Evolutionary conservation across 768 basidiomycete species (phyloP).

Genomic region (Hericium rajendrae): DNA sequence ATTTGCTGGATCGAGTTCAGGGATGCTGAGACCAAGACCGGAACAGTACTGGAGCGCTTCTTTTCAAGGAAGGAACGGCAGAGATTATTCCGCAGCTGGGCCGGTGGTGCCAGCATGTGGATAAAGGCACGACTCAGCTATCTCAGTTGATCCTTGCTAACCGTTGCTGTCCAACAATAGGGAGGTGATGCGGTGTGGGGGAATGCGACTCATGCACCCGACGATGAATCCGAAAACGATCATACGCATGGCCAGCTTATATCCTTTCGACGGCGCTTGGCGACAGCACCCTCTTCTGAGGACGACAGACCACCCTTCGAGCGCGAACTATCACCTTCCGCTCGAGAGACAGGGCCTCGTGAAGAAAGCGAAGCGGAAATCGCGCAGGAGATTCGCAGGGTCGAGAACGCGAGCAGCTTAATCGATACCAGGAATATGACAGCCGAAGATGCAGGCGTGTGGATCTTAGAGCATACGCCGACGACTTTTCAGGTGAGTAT

Average conservation of each 20-base stretch:
- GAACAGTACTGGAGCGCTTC: slow-evolving; percentile 69
- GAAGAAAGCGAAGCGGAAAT: neutral
- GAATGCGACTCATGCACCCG: slow-evolving; percentile 62
- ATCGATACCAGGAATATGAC: slow-evolving; percentile 55
- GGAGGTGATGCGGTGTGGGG: slow-evolving; percentile 86
- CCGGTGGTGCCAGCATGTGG: slow-evolving; percentile 90
- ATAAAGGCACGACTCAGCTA: slow-evolving; percentile 51
- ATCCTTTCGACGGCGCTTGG: slow-evolving; percentile 48
- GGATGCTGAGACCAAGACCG: neutral
- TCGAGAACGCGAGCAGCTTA: slow-evolving; percentile 9
- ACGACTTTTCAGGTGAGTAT: slow-evolving; percentile 60
- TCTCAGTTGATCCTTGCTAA: neutral
- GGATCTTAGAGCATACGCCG: slow-evolving; percentile 80
- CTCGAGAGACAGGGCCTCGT: neutral
- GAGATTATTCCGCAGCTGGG: slow-evolving; percentile 89
- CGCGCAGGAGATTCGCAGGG: neutral
- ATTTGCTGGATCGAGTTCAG: neutral
- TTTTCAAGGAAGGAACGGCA: slow-evolving; percentile 87
- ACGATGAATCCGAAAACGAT: slow-evolving; percentile 46
- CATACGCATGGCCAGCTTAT: slow-evolving; percentile 78
- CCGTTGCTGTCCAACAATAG: slow-evolving; percentile 25
- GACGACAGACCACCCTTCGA: slow-evolving; percentile 6
- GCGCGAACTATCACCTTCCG: slow-evolving; percentile 1
- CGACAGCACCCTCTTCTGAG: slow-evolving; percentile 8
- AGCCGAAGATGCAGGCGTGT: slow-evolving; percentile 58